Evolutionary conservation across 2,329 filamentous ascomycete genomes (phyloP), one percentile per base, ranked within the genome.

Genomic region (Apiospora aurea): DNA sequence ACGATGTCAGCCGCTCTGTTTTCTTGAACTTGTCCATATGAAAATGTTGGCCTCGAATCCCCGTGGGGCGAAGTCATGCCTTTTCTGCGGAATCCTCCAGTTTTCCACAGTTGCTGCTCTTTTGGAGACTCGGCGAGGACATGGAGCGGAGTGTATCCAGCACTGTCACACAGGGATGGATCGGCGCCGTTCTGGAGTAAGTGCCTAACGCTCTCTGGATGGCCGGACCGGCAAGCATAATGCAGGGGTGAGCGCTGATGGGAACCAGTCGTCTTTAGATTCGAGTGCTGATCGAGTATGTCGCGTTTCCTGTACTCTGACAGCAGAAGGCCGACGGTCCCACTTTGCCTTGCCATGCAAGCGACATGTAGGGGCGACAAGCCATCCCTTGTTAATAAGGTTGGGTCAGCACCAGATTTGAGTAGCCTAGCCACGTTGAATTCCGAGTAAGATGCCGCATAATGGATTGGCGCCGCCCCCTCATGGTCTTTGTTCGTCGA

Each of bases 311-410:
- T 53, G 26, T 53, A 53, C 26, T 53, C 51, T 16, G 51, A 53
- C 13, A 53, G 51, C 14, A 53, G 51, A 7, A 53, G 51, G 24
- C 51, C 24, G 51, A 53, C 24, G 4, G 51, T 53, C 4, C 51
- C 51, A 18, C 24, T 11, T 29, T 53, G 24, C 26, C 51, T 53
- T 5, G 51, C 24, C 4, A 53, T 29, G 24, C 41, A 44, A n/a
- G 66, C 66, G 46, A 68, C 18, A 26, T 68, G 66, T 18, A 68
- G 24, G 5, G 66, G 41, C 11, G 66, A 68, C 46, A 68, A 26
- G 29, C 66, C 66, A 26, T 68, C 41, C 11, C 10, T 47, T 14
- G 66, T 68, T 18, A 68, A 16, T 26, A 44, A n/a, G 29, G 66
- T 68, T n/a, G 66, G 66, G 29, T 68, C 66, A 16, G 66, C 66